A percentile compares a stretch with the other conserved stretches of the same genome.
These are phyloP conservation scores for Fusarium nygamai DNA, from an alignment of 2,329 filamentous ascomycete genomes.

Conservation along the genomic window DNA sequence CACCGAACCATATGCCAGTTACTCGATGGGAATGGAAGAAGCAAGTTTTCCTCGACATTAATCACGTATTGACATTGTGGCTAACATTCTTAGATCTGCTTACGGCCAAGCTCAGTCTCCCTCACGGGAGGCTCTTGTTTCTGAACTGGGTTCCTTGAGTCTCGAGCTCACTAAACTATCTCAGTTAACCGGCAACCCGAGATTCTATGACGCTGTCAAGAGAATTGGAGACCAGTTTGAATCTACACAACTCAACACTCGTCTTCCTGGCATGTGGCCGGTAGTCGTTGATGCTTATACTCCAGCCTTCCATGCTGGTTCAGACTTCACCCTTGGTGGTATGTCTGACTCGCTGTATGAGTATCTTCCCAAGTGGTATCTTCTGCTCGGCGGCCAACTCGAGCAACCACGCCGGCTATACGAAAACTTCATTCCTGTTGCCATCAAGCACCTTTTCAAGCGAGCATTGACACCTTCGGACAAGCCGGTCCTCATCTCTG, in stretches of 20 bases:
- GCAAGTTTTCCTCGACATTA: slow-evolving; percentile 22
- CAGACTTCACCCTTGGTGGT: slow-evolving; percentile 65
- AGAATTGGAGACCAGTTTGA: slow-evolving; percentile 67
- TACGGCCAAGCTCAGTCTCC: slow-evolving; percentile 39
- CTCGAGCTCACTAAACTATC: slow-evolving; percentile 73
- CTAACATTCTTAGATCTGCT: slow-evolving; percentile 35
- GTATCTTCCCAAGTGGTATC: slow-evolving; percentile 74
- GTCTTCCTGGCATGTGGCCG: slow-evolving; percentile 72
- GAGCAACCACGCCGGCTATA: slow-evolving; percentile 47
- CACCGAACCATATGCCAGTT: slow-evolving; percentile 70
- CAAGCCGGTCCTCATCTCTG: slow-evolving; percentile 70
- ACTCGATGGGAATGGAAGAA: slow-evolving; percentile 43
- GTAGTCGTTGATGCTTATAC: slow-evolving; percentile 57
- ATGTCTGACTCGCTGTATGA: slow-evolving; percentile 69
- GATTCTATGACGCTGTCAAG: slow-evolving; percentile 70
- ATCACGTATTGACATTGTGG: background rate
- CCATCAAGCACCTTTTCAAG: slow-evolving; percentile 70
- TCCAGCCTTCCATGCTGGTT: slow-evolving; percentile 39
- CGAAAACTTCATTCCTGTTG: slow-evolving; percentile 54
- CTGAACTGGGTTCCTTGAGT: slow-evolving; percentile 61
- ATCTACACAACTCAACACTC: slow-evolving; percentile 61
- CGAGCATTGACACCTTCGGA: slow-evolving; percentile 69
- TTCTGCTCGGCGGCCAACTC: slow-evolving; percentile 69
- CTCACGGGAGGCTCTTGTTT: slow-evolving; percentile 37
- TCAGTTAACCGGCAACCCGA: slow-evolving; percentile 68